Evolutionary conservation across 2,329 filamentous ascomycete species (phyloP), one percentile per base, ranked within the genome.

Genomic region (Aspergillus sp.): DNA sequence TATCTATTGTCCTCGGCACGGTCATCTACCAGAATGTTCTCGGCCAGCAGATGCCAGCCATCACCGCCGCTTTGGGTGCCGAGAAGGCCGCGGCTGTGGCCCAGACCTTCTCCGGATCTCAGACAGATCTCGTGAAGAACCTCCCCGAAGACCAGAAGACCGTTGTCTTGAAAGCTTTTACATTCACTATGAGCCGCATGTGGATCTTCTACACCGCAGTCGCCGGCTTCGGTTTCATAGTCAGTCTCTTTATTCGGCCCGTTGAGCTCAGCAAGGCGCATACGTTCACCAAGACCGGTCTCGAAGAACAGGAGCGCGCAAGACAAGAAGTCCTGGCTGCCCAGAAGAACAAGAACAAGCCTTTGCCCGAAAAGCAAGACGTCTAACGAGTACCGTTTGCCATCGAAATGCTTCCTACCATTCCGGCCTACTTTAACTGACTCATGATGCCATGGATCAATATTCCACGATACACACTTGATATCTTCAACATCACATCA

Each of bases 281-380:
- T 63, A 75, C 78, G n/a, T 65, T 78, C 54, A 72, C 74, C 11
- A 78, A 77, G 67, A 81, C 78, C 0, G 80, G 80, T 4, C 68
- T 82, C 39, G 76, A 69, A 18, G 77, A 76, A 58, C 78, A 81
- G 63, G 77, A 80, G 61, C 70, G 72, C 22, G 76, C 75, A 10
- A 69, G 78, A 42, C 70, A 73, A 65, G 76, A 77, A 58, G 71
- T 70, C 57, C 55, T 67, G 58, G 66, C 65, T 10, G 66, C 54
- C 16, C 63, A 64, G 52, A 66, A 68, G 74, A 57, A 50, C n/a
- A 51, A 63, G 52, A 62, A 59, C 20, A 49, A 6, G 20, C 52
- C n/a, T 20, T 46, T 89, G 84, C 63, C 88, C 88, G 68, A 89
- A 86, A 68, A 90, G 88, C 55, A 65, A 54, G 57, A 16, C 9